Base-by-base conservation (phyloP, 768 basidiomycete genomes). In the Thelephora ganbajun region DNA sequence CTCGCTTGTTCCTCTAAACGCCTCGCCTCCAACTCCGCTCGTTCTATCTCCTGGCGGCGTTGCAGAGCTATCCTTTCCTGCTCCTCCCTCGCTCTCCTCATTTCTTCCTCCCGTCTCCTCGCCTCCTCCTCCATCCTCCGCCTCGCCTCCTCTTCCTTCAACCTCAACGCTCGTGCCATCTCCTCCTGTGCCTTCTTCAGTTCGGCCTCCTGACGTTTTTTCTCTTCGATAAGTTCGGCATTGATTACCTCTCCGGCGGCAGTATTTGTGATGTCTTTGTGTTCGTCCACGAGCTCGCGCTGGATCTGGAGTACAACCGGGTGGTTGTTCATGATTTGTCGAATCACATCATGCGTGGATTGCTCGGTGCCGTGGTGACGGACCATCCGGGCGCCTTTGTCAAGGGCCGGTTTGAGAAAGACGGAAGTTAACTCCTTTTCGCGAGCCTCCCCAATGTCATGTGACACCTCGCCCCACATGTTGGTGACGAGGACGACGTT, bases 401-500 rank as follows among this genome's bases (percentile, higher is more conserved):
- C 68, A 7, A 77, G 60, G 2, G 67, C 72, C 9, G 68, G 64
- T 46, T 74, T 73, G 62, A 76, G 77, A 57, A 76, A 77, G 30
- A 64, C 61, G 39, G 1, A 44, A 20, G 58, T 57, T n/a, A 78
- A 67, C 52, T 77, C 74, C 0, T 48, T 49, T 53, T 79, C 76
- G 23, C 77, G 63, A 2, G 59, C 59, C 49, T 63, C 57, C 4
- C 70, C 72, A n/a, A 66, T 26, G 37, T 62, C 62, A 73, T 66
- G 50, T n/a, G n/a, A n/a, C n/a, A n/a, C n/a, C n/a, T n/a, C n/a
- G n/a, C n/a, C n/a, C n/a, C n/a, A n/a, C n/a, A 63, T 60, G 34
- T 66, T 77, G 41, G 76, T 76, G 44, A 69, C 69, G 50, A 78
- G 66, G 23, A 72, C 61, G 26, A 77, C 72, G 49, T 70, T 75